A percentile compares a stretch with the other conserved stretches of the same genome.
These are phyloP conservation scores for Rhodotorula sp. DNA, from an alignment of 1,284 basidiomycete genomes.

Conservation along the genomic window DNA sequence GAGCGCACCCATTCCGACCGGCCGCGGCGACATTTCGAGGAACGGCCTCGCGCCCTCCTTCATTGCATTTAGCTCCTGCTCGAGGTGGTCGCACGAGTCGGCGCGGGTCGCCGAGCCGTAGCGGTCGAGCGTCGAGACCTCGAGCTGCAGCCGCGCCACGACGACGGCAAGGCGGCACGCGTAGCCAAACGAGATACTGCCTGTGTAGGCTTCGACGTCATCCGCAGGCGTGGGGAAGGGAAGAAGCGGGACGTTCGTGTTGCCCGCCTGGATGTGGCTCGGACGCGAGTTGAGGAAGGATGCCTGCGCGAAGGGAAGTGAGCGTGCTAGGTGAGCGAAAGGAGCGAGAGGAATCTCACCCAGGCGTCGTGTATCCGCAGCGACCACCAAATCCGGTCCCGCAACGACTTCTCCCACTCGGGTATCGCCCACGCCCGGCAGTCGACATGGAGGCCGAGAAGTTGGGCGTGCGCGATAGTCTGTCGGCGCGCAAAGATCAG, in stretches of 20 bases:
- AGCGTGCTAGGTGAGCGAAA: no score
- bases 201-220: slow-evolving; percentile 39
- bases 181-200: slow-evolving; percentile 42
- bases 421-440: slow-evolving; percentile 43
- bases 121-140: slow-evolving; percentile 42
- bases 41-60: slow-evolving; percentile 26
- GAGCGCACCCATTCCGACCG: slow-evolving; percentile 9
- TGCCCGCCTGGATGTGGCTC: slow-evolving; percentile 43
- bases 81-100: slow-evolving; percentile 33
- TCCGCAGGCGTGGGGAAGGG: slow-evolving; percentile 21
- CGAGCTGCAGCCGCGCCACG: slow-evolving; percentile 41
- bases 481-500: neutral
- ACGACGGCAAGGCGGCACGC: slow-evolving; percentile 41
- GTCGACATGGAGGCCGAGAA: slow-evolving; percentile 45
- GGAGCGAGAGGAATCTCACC: neutral
- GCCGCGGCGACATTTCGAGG: neutral
- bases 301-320: slow-evolving; percentile 2
- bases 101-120: slow-evolving; percentile 14
- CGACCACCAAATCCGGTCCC: slow-evolving; percentile 45
- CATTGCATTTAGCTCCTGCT: slow-evolving; percentile 35
- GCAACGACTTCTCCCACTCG: slow-evolving; percentile 39
- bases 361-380: slow-evolving; percentile 46
- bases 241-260: slow-evolving; percentile 32
- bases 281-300: slow-evolving; percentile 46
- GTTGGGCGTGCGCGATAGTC: slow-evolving; percentile 47